Base-by-base conservation (phyloP, 176 grass and related monocot genomes). In the Carex parvula region DNA sequence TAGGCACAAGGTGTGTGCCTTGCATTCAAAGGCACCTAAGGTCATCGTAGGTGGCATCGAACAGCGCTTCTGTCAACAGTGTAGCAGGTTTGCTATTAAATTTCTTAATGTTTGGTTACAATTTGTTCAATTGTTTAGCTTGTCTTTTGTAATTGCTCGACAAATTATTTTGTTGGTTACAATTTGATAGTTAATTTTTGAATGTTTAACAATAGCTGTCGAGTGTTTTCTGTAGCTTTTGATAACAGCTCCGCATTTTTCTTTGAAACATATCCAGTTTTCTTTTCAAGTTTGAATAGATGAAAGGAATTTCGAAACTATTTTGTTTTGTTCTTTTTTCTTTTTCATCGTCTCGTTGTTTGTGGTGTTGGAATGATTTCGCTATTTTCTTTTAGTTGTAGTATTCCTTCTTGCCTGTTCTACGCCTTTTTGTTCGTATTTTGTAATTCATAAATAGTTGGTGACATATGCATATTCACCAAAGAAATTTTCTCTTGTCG, bases 1-100 rank as follows among this genome's bases (percentile, higher is more conserved):
- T 72, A 89, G 93, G 79, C 95, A 98, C 87, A 98, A 98, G 88
- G 95, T 98, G 48, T 98, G 95, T 81, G 13, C 16, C 20, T 84
- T 88, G 91, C 95, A 98, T 87, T 83, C 95, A 35, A 95, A 92
- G 93, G 76, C 89, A 8, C 89, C 93, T 4, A 82, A 48, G 76
- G 95, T 95, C 64, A 7, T 93, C 79, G 95, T 98, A 65, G 85
- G 68, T 21, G 95, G 95, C 61, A 37, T 95, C 74, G 95, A 98
- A 86, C 95, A 98, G 88, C 89, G 95, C 79, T 98, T 98, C 85
- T 98, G 95, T 87, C 95, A 98, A 54, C 95, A 98, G 89, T 98
- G 95, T 82, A 97, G 95, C 95, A 97, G 92, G 92, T 94, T 83
- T 64, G 15, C 8, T 57, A 65, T 79, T 54, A 60, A 11, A 56